Evolutionary conservation across 306 rosid species (phyloP), one percentile per base, ranked within the genome.

Genomic region (Citrullus mucosospermus): DNA sequence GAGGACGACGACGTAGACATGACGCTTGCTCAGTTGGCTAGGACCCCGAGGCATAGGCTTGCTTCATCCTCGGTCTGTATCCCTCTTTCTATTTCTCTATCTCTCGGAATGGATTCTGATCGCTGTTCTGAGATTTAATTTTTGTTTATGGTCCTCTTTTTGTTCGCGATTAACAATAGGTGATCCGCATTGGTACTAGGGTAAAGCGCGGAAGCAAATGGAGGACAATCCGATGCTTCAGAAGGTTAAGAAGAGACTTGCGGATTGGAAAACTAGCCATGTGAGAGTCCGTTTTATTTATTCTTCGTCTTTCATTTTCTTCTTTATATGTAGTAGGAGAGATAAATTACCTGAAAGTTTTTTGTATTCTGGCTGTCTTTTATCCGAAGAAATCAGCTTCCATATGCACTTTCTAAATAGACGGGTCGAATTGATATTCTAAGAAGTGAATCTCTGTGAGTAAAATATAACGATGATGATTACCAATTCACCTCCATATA

Each of bases 121-220:
- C 55, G 67, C 6, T 38, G 20, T 76, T 59, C 66, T 6, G 20
- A 12, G 51, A 59, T 32, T 80, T n/a, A 25, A 32, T 62, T 62
- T 60, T 32, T 41, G n/a, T 38, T 18, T 43, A n/a, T 50, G 38
- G 41, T 6, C 13, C 53, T 38, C 67, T 72, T 20, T 43, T 36
- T 70, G 7, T 34, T 59, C 51, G 32, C 76, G 50, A 71, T 69
- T 76, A 76, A 34, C 70, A 70, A 25, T 74, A 20, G 78, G 61
- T 78, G n/a, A 80, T 79, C 18, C 82, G 75, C 85, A 80, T 79
- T 86, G 39, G 79, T 79, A 62, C 34, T 86, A 90, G 98, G 86
- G 66, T 41, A 82, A 65, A 59, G 80, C 84, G 46, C 86, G 83
- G 76, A 90, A 78, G 86, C 67, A 28, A 8, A 59, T 78, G 76